Evolutionary conservation across 225 moss, liverwort and hornwort species (phyloP).

Genomic region (Thuidium tamariscinum): DNA sequence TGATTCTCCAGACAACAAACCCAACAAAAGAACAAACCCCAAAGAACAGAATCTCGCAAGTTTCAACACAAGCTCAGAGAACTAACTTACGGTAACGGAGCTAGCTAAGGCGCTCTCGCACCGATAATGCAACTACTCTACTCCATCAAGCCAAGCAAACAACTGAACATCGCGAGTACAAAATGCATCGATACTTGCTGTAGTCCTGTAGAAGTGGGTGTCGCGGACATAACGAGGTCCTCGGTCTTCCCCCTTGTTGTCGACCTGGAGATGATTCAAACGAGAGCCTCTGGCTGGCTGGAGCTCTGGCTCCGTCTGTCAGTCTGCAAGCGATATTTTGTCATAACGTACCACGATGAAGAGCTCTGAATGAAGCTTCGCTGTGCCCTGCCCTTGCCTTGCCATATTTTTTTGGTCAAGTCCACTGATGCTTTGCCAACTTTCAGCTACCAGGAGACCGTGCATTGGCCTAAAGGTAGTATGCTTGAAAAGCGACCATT

Average conservation of each 20-base stretch:
- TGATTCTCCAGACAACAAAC: neutral
- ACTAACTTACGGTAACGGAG: neutral
- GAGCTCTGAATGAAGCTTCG: neutral
- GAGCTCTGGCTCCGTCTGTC: neutral
- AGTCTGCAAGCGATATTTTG: neutral
- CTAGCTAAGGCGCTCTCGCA: neutral
- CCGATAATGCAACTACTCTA: neutral
- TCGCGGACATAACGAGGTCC: neutral
- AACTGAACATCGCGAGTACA: no score
- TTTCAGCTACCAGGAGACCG: neutral
- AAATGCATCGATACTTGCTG: rapidly evolving
- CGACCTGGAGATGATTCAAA: neutral
- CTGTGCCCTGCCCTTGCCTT: neutral
- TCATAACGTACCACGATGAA: neutral
- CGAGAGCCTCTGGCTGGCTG: no score
- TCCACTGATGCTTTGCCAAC: no score
- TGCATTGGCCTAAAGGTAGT: neutral
- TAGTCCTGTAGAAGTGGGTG: neutral
- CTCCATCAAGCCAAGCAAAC: neutral
- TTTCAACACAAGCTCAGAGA: neutral
- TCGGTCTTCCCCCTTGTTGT: neutral
- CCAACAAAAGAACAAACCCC: no score
- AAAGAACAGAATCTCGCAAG: no score
- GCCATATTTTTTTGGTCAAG: neutral
- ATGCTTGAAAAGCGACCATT: no score